A percentile compares a stretch with the other conserved stretches of the same genome.
Conservation (phyloP, 306 rosid genomes). For the Casuarina cunninghamiana region DNA sequence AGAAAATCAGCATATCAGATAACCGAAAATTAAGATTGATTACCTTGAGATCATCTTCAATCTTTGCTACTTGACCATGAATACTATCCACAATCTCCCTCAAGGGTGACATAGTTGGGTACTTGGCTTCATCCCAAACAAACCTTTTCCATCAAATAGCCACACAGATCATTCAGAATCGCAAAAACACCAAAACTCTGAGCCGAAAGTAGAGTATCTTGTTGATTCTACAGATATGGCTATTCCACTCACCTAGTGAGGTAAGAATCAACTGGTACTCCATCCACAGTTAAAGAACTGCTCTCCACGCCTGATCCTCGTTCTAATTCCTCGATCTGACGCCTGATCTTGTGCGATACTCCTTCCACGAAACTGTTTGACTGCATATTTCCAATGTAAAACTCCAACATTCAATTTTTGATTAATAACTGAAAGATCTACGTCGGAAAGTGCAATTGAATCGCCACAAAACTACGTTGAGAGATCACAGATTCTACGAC, state of each 20-base stretch:
- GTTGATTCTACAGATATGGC: neutral
- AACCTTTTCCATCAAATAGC: conserved; percentile 45
- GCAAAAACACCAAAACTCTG: conserved; percentile 5
- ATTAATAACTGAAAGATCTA: conserved; percentile 12
- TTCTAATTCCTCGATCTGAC: conserved; percentile 95
- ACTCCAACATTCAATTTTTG: conserved; percentile 9
- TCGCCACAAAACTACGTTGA: neutral
- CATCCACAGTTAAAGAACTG: conserved; percentile 78
- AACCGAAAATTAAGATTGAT: neutral
- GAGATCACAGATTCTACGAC: neutral
- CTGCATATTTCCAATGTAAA: conserved; percentile 36
- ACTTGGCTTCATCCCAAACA: conserved; percentile 96
- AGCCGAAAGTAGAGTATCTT: conserved; percentile 11
- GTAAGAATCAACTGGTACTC: conserved; percentile 94
- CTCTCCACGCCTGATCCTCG: conserved; percentile 62
- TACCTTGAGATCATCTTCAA: conserved; percentile 96
- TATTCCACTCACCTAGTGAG: conserved; percentile 60
- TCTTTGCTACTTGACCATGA: conserved; percentile 83
- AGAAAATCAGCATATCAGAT: conserved; percentile 16
- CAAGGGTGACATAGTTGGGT: conserved; percentile 83
- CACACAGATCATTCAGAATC: neutral
- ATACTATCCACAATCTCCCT: conserved; percentile 71
- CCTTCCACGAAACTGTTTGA: conserved; percentile 86
- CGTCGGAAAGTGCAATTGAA: neutral
- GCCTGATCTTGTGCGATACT: conserved; percentile 82